These are phyloP conservation scores for Quercus lobata DNA, from an alignment of 331 rosid genomes.

Conservation along the genomic window DNA sequence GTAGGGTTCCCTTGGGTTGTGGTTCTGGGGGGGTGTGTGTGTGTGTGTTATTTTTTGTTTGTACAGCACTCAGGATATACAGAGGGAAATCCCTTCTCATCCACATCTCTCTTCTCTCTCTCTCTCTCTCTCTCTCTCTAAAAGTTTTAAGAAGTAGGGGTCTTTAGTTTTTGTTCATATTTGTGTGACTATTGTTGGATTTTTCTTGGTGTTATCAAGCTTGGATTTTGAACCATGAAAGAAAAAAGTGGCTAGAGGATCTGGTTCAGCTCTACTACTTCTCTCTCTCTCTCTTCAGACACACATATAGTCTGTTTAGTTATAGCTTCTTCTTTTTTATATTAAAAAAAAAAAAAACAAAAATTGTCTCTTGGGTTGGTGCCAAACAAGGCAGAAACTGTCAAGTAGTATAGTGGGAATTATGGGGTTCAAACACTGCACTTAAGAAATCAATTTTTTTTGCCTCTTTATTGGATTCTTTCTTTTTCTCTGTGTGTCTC, in stretches of 20 bases:
- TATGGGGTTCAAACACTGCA: constrained; percentile 15
- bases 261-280: constrained; percentile 35
- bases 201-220: constrained; percentile 54
- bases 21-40: constrained; percentile 38
- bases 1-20: constrained; percentile 64
- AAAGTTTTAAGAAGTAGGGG: constrained; percentile 25
- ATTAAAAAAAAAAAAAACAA: constrained; percentile 19
- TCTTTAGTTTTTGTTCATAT: constrained; percentile 51
- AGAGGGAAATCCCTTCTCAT: constrained; percentile 44
- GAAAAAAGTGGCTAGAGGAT: constrained; percentile 35
- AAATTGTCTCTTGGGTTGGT: constrained; percentile 78
- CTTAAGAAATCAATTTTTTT: constrained; percentile 22
- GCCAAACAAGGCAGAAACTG: constrained; percentile 64
- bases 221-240: constrained; percentile 41
- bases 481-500: background rate
- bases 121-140: constrained; percentile 17
- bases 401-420: constrained; percentile 29
- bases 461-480: constrained; percentile 23
- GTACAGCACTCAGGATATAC: constrained; percentile 36
- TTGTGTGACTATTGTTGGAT: constrained; percentile 45
- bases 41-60: constrained; percentile 33
- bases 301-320: constrained; percentile 32
- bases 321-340: constrained; percentile 28
- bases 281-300: constrained; percentile 10
- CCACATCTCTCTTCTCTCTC: constrained; percentile 37